Base-by-base conservation (phyloP, 179 eudicot species). In the Spergularia azorica region DNA sequence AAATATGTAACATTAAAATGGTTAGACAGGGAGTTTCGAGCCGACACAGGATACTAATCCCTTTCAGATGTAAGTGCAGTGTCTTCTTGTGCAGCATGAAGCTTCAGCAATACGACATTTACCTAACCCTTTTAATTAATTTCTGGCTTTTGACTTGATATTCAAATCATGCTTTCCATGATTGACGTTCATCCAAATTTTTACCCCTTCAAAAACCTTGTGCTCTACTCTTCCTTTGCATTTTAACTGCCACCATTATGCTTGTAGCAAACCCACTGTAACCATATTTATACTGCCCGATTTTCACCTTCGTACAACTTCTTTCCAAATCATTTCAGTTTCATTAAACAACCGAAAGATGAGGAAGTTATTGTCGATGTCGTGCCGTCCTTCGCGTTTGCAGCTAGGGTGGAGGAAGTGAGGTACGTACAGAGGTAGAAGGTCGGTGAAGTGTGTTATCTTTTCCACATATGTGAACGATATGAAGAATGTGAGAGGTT, bases 121-220 rank as follows among this genome's bases (percentile, higher is more conserved):
- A 64, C 77, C 72, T 79, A 72, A 73, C 73, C 32, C 52, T 70
- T 64, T 21, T 26, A n/a, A 32, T 46, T 65, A 54, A 62, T 46
- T 50, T 46, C 39, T 48, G 52, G 43, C 58, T 65, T 79, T 73
- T 79, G 77, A 79, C 79, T 67, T 38, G 1, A 10, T 70, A 15
- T 26, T 26, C 2, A 17, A 43, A 43, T 50, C 46, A 18, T 50
- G 74, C 11, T 51, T 70, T 58, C 62, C 80, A 48, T 77, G 70
- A 77, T 71, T 77, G 80, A 64, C 80, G 63, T 71, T 63, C 63
- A 63, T 67, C 64, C 41, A 64, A 54, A 21, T n/a, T 36, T 43
- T 6, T 51, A 63, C 48, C 63, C n/a, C 56, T 14, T 21, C 10
- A 50, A 50, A 15, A 72, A 21, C 55, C 2, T n/a, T 72, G 21